Evolutionary conservation across 2,329 filamentous ascomycete species (phyloP).

Genomic region (Alternaria longipes): DNA sequence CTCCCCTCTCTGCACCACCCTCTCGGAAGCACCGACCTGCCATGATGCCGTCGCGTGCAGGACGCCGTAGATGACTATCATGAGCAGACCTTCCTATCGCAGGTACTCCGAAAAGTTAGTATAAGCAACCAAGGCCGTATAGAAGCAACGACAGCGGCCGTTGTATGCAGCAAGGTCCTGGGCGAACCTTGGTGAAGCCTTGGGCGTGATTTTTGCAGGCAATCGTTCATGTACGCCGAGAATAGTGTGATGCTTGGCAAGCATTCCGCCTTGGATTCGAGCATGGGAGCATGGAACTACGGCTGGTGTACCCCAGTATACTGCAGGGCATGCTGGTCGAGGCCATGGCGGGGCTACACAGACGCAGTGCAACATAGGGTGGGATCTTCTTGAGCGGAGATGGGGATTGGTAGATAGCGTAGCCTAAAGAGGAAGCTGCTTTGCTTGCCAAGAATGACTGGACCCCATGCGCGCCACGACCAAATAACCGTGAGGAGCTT

Average conservation of each 20-base stretch:
- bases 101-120: constrained; percentile 41
- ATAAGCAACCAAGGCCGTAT: constrained; percentile 36
- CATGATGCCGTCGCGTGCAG: constrained; percentile 24
- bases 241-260: constrained; percentile 27
- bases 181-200: constrained; percentile 30
- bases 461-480: constrained; percentile 18
- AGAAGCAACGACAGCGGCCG: constrained; percentile 27
- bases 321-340: constrained; percentile 9
- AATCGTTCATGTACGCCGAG: constrained; percentile 24
- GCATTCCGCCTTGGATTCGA: constrained; percentile 22
- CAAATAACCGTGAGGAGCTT: constrained; percentile 10
- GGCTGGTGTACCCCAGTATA: constrained; percentile 13
- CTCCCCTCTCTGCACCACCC: constrained; percentile 6
- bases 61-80: constrained; percentile 26
- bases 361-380: constrained; percentile 9
- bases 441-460: constrained; percentile 25
- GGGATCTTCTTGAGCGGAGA: constrained; percentile 2
- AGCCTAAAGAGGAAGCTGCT: constrained; percentile 30
- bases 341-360: constrained; percentile 13
- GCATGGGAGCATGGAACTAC: constrained; percentile 20
- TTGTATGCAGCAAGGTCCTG: constrained; percentile 28
- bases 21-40: constrained; percentile 12
- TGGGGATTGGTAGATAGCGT: constrained; percentile 21
- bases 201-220: constrained; percentile 20
- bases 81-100: constrained; percentile 43